Conservation (phyloP, 2,329 filamentous ascomycete genomes). For the Colletotrichum viniferum region DNA sequence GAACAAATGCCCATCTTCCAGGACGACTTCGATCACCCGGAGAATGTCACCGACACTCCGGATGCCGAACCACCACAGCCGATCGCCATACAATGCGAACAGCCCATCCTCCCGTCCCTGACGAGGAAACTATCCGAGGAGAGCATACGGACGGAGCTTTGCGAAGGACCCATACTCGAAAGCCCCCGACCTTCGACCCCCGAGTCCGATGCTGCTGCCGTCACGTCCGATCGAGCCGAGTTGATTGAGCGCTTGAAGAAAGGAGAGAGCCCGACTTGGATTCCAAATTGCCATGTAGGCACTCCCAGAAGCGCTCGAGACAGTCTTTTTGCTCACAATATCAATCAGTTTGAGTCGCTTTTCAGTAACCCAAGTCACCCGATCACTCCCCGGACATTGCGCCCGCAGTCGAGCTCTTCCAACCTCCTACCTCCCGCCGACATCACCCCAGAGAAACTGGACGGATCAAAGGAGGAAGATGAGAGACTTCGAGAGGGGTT, state of each 20-base stretch:
- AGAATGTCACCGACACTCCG: slow-evolving; percentile 20
- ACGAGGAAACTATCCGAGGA: slow-evolving; percentile 58
- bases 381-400: slow-evolving; percentile 41
- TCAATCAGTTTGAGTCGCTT: slow-evolving; percentile 37
- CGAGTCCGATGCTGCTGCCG: slow-evolving; percentile 29
- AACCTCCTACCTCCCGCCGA: slow-evolving; percentile 49
- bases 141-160: slow-evolving; percentile 64
- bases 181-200: slow-evolving; percentile 37
- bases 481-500: slow-evolving; percentile 56
- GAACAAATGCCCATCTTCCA: slow-evolving; percentile 61
- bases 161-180: slow-evolving; percentile 59
- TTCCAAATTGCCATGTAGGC: slow-evolving; percentile 65
- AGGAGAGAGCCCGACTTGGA: slow-evolving; percentile 77
- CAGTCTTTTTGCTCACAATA: neutral
- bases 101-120: slow-evolving; percentile 13
- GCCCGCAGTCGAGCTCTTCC: slow-evolving; percentile 39
- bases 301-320: neutral
- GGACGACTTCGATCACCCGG: slow-evolving; percentile 48
- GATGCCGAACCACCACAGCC: neutral
- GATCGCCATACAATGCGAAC: neutral
- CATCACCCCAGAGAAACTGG: slow-evolving; percentile 51
- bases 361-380: slow-evolving; percentile 36
- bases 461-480: slow-evolving; percentile 32
- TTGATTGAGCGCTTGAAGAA: slow-evolving; percentile 86
- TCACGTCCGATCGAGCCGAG: slow-evolving; percentile 70